Base-by-base conservation (phyloP, 164 flowering plant genomes). In the Echeveria elegans region DNA sequence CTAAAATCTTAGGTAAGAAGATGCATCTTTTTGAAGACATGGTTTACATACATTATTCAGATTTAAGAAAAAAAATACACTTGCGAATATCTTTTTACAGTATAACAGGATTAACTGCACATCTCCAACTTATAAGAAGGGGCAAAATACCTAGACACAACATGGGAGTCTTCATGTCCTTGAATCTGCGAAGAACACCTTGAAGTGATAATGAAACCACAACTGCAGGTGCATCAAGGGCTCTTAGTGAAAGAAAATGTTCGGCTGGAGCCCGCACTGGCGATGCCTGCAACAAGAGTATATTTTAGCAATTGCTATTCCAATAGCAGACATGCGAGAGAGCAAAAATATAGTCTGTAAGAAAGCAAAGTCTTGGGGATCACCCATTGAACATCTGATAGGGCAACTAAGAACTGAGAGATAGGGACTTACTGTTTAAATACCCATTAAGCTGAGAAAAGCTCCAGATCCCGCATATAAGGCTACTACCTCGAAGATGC, bases 381-480 rank as follows among this genome's bases (percentile, higher is more conserved):
- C 26, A 41, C 41, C 71, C 50, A 50, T 56, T 41, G 9, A 45
- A 48, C 3, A 15, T 40, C 16, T 24, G 15, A 47, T 18, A 61
- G 53, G 31, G 53, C 66, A 38, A 32, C 60, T 52, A 34, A 26
- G 31, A 31, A 11, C 21, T 8, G 31, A 50, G 38, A 6, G 4
- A 32, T 9, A 18, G 9, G 12, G 75, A 75, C 97, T 75, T 84
- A 91, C 96, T 8, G 76, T 50, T 64, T 89, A 68, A 71, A 95
- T 68, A 43, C 99, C 99, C 97, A 95, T 92, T 75, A 87, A 36
- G 52, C 75, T 76, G n/a, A 95, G 81, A 77, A 92, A 87, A 26
- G 73, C 47, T 69, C 97, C 99, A 72, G 94, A 82, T 68, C 96
- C 99, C 34, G 83, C 69, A 66, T 70, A 83, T 75, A 95, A 79